Evolutionary conservation across 768 basidiomycete genomes (phyloP).

Genomic region (Lactarius evosmus): DNA sequence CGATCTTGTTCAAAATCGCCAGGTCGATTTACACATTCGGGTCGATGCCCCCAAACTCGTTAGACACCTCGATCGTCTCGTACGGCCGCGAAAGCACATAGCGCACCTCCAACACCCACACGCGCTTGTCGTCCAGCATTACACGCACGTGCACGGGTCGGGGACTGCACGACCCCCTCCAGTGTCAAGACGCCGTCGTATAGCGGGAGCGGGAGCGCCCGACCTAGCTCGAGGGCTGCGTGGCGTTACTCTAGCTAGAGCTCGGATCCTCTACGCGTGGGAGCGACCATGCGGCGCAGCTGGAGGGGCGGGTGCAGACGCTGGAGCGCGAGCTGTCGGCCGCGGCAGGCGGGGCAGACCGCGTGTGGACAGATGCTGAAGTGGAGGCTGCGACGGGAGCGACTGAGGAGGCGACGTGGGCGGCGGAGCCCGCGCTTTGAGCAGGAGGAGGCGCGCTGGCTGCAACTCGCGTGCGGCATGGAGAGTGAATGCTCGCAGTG

Average conservation of each 20-base stretch:
- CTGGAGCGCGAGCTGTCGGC: constrained; percentile 11
- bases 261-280: constrained; percentile 52
- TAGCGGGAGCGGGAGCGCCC: background rate
- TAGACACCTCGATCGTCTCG: constrained; percentile 74
- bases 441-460: constrained; percentile 42
- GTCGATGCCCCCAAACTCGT: constrained; percentile 64
- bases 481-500: constrained; percentile 47
- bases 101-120: constrained; percentile 71
- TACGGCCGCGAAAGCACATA: constrained; percentile 60
- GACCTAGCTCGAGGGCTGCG: constrained; percentile 38
- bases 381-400: background rate
- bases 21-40: too few species aligned
- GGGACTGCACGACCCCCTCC: too few species aligned
- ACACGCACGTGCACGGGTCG: too few species aligned
- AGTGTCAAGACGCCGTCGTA: too few species aligned
- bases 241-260: constrained; percentile 44
- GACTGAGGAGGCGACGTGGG: constrained; percentile 35
- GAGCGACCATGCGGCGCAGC: constrained; percentile 25
- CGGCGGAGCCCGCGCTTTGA: constrained; percentile 41
- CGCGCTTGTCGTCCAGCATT: too few species aligned
- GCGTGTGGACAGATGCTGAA: constrained; percentile 10
- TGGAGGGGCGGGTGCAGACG: constrained; percentile 16
- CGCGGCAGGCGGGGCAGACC: background rate
- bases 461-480: constrained; percentile 48
- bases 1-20: too few species aligned